These are phyloP conservation scores for Hortiboletus campestris DNA, from an alignment of 768 basidiomycete genomes.

Conservation along the genomic window DNA sequence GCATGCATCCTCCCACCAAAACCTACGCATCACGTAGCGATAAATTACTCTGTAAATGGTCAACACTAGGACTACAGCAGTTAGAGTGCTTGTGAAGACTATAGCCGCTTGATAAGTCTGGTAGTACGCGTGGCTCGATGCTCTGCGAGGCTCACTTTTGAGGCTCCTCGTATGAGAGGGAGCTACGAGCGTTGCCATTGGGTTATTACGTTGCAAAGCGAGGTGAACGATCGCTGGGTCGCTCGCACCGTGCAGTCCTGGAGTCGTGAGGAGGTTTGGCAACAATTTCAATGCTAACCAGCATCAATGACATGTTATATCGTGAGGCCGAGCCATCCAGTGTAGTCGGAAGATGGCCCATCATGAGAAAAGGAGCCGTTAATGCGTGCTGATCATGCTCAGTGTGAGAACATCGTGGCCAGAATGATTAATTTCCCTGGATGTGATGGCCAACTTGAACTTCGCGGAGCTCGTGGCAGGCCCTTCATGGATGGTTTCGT, in stretches of 20 bases:
- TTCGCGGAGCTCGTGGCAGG: background rate
- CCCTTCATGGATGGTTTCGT: background rate
- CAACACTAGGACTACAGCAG: background rate
- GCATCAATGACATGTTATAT: background rate
- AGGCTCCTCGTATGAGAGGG: conserved; percentile 4
- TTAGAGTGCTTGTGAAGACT: conserved; percentile 13
- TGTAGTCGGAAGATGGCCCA: background rate
- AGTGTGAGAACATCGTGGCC: background rate
- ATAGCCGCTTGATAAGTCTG: background rate
- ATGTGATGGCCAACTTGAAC: background rate
- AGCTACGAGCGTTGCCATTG: background rate
- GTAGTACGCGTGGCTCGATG: background rate
- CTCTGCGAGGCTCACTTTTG: conserved; percentile 9
- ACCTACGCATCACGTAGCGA: background rate
- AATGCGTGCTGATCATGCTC: background rate
- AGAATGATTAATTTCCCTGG: background rate
- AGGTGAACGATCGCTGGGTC: too few relatives aligned
- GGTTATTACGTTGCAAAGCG: too few relatives aligned
- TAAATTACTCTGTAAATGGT: background rate
- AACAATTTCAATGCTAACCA: background rate
- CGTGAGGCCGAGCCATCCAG: conserved; percentile 9
- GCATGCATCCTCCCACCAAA: conserved; percentile 24
- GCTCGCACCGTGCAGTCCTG: background rate
- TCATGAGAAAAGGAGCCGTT: background rate
- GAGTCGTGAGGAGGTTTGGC: background rate